Conservation (phyloP, 2,329 filamentous ascomycete species). For the Cladophialophora exuberans region DNA sequence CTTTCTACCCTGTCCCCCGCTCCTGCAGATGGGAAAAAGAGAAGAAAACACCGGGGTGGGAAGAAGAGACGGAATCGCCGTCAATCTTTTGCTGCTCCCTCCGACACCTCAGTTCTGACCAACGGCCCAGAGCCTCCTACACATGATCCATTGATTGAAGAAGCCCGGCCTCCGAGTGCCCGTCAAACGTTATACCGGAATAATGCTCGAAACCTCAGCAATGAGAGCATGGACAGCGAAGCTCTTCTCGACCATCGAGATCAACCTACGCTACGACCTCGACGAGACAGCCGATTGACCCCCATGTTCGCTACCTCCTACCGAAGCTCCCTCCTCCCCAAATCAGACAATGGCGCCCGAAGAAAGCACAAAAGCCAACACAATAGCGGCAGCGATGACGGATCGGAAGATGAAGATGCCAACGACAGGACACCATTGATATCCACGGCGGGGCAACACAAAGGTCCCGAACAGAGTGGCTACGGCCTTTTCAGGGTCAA, state of each 20-base stretch:
- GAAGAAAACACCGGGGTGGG: slow-evolving; percentile 74
- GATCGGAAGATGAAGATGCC: slow-evolving; percentile 18
- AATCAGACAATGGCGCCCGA: slow-evolving; percentile 12
- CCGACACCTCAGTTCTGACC: slow-evolving; percentile 54
- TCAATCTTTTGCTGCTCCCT: slow-evolving; percentile 73
- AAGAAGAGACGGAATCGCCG: slow-evolving; percentile 77
- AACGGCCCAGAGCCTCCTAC: slow-evolving; percentile 36
- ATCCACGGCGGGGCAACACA: slow-evolving; percentile 35
- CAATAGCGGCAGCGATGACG: slow-evolving; percentile 9
- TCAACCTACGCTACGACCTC: slow-evolving; percentile 65
- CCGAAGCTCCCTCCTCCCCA: slow-evolving; percentile 9
- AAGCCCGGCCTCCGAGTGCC: slow-evolving; percentile 37
- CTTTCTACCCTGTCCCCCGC: slow-evolving; percentile 6
- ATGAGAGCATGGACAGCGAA: slow-evolving; percentile 87
- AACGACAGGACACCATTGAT: slow-evolving; percentile 61
- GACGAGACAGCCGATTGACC: slow-evolving; percentile 55
- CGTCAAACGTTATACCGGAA: slow-evolving; percentile 59
- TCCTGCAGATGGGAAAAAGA: slow-evolving; percentile 50
- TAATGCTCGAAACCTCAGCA: slow-evolving; percentile 67
- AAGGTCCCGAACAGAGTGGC: slow-evolving; percentile 21
- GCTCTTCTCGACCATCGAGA: slow-evolving; percentile 80
- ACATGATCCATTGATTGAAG: slow-evolving; percentile 41
- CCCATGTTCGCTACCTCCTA: slow-evolving; percentile 25
- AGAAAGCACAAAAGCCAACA: slow-evolving; percentile 21
- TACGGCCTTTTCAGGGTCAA: slow-evolving; percentile 30